These are phyloP conservation scores for Evansstolkia leycettana DNA, from an alignment of 495 filamentous ascomycete species.

Conservation along the genomic window DNA sequence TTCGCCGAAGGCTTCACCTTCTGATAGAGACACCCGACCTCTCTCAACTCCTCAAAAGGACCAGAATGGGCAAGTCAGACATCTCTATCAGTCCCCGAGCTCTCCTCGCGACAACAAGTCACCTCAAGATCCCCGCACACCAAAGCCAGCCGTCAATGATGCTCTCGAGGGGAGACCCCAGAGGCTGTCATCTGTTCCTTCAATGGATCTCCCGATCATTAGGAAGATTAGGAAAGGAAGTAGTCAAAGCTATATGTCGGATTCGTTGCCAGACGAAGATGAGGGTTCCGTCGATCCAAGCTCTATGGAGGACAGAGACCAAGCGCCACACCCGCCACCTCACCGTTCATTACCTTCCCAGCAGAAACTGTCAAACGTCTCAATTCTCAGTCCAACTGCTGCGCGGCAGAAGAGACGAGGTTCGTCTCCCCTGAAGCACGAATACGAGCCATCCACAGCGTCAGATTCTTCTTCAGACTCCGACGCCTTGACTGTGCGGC, in stretches of 20 bases:
- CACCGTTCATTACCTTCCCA: conserved; percentile 37
- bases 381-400: conserved; percentile 31
- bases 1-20: conserved; percentile 9
- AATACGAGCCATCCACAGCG: conserved; percentile 86
- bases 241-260: conserved; percentile 24
- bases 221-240: conserved; percentile 38
- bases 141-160: conserved; percentile 12
- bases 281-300: conserved; percentile 9
- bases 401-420: conserved; percentile 50
- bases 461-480: conserved; percentile 44
- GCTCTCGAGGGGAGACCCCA: conserved; percentile 19
- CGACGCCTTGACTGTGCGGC: conserved; percentile 39
- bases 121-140: conserved; percentile 9
- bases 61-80: conserved; percentile 3
- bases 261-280: conserved; percentile 19
- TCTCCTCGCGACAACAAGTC: conserved; percentile 17
- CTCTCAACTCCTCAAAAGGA: conserved; percentile 1
- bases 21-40: conserved; percentile 4
- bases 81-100: conserved; percentile 6
- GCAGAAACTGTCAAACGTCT: conserved; percentile 37
- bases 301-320: conserved; percentile 5
- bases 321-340: conserved; percentile 40
- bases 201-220: conserved; percentile 43
- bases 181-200: conserved; percentile 45
- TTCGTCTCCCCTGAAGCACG: conserved; percentile 93